Base-by-base conservation (phyloP, 192 early-diverging fungal genomes). In the Coemansia sp. region DNA sequence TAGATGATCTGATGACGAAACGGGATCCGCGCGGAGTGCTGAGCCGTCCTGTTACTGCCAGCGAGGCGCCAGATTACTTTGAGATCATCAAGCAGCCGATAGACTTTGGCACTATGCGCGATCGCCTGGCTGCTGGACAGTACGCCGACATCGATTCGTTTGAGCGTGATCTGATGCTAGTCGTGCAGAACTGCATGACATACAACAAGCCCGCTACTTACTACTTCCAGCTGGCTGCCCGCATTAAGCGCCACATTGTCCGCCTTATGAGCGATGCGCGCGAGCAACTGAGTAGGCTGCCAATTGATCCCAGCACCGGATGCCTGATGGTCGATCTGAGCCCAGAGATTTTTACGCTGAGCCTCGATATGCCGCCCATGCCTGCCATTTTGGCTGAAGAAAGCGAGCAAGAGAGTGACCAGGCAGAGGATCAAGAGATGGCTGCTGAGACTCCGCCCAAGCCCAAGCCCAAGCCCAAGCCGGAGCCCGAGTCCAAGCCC, bases 51-150 rank as follows among this genome's bases (percentile, higher is more conserved):
- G 91, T 95, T 2, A 73, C 83, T 21, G 44, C 59, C 4, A 81
- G 78, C 6, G 66, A 82, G 28, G 89, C 86, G 0, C 84, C 91
- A 0, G 93, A 95, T 55, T 95, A 95, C 72, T 53, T 68, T n/a
- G 64, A 80, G 6, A 57, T 88, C 39, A 82, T 95, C 31, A 72
- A 62, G 23, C 42, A 77, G 8, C 91, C 93, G 0, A 95, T 95
- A 91, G 87, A 87, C 46, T 88, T 93, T 50, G 64, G 68, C 30
- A 87, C 80, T 0, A 84, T 95, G 36, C 33, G 66, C 11, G 56
- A 71, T 3, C 87, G 86, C 57, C 28, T 93, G 11, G 67, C 80
- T 13, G 55, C 43, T 2, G 73, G 80, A 39, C 53, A 70, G 49
- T 95, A 95, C 59, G 35, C 49, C 0, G 42, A 61, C 0, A n/a